Evolutionary conservation across 345 rosid species (phyloP), one percentile per base, ranked within the genome.

Genomic region (Hevea brasiliensis): DNA sequence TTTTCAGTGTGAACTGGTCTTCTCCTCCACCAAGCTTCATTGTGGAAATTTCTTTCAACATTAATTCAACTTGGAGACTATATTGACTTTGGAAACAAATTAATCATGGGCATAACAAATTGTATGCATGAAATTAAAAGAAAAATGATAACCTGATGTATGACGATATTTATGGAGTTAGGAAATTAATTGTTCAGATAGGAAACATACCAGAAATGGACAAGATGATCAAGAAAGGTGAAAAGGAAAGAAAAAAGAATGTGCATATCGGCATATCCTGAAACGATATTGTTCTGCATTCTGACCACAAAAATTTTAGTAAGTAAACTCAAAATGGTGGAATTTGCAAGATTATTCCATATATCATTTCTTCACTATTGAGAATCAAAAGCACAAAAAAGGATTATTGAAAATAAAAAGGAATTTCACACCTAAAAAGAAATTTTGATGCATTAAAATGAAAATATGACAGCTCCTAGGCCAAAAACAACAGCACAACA

Each of bases 51-150:
- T 54, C 15, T 4, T 32, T 32, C 4, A 1, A 32, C 4, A 32
- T 32, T 32, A 32, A 32, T 32, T 32, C 37, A 32, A 32, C 15
- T n/a, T n/a, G n/a, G n/a, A n/a, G n/a, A n/a, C n/a, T n/a, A n/a
- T n/a, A n/a, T n/a, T n/a, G n/a, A n/a, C n/a, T 7, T 18, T 61
- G 63, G 53, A 70, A 61, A 32, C n/a, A 56, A 44, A 55, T 26
- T 21, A 1, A 7, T n/a, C 48, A 42, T 15, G n/a, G 44, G 23
- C 17, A 32, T 20, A 57, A 12, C 1, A 12, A 23, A 17, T 14
- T 24, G 50, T 4, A 14, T 32, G 37, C 37, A 32, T 32, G 37
- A 32, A 32, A 69, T 15, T 13, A 3, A 24, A 26, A 60, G 57
- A 70, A 57, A 58, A 57, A 26, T 60, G 59, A 45, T 44, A 27